Evolutionary conservation across 2,329 filamentous ascomycete genomes (phyloP).

Genomic region (Cladosporium oxysporum): DNA sequence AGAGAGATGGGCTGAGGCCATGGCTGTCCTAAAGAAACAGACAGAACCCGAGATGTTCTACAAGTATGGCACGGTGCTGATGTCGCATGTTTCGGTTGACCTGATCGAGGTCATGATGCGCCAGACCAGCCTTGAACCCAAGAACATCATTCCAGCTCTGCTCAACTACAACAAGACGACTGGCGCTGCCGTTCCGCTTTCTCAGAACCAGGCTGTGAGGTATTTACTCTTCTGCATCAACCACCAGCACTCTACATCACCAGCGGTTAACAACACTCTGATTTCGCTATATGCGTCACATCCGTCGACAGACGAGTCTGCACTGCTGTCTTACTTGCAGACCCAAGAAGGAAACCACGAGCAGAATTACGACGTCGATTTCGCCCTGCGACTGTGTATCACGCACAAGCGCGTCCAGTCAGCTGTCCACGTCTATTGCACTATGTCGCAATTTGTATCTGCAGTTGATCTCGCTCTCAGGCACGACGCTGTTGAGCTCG

Average conservation of each 20-base stretch:
- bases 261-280: constrained; percentile 94
- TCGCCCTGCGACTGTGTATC: constrained; percentile 92
- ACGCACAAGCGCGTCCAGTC: constrained; percentile 90
- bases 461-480: constrained; percentile 91
- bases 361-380: constrained; percentile 89
- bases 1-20: constrained; percentile 84
- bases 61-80: constrained; percentile 93
- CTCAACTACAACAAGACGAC: constrained; percentile 84
- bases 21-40: constrained; percentile 89
- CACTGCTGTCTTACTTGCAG: constrained; percentile 84
- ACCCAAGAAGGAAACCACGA: constrained; percentile 74
- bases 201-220: constrained; percentile 80
- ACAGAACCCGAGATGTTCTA: constrained; percentile 93
- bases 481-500: constrained; percentile 86
- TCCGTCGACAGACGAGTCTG: constrained; percentile 77
- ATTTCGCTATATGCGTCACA: constrained; percentile 94
- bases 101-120: constrained; percentile 95
- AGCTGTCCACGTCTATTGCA: constrained; percentile 95
- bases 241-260: constrained; percentile 73
- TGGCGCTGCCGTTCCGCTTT: constrained; percentile 63
- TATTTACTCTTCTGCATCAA: constrained; percentile 95
- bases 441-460: constrained; percentile 91
- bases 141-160: constrained; percentile 87
- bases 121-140: constrained; percentile 78
- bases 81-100: constrained; percentile 81